Evolutionary conservation across 1,139 yeast species (phyloP).

Genomic region (Suhomyces chickasaworum): DNA sequence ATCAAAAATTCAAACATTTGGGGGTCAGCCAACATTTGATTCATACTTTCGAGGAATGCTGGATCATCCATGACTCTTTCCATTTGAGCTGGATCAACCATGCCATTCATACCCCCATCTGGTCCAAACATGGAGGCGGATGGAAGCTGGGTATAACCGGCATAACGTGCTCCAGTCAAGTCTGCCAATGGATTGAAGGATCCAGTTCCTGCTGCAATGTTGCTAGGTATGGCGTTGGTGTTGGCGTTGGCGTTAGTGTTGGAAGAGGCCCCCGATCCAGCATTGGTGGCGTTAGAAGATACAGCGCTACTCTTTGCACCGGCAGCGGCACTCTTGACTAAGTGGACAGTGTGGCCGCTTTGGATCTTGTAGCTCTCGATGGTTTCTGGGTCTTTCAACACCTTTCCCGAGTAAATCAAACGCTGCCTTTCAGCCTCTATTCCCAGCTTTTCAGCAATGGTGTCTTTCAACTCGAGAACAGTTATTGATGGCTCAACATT

Average conservation of each 20-base stretch:
- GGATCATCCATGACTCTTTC: slow-evolving; percentile 79
- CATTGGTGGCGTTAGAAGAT: slow-evolving; percentile 18
- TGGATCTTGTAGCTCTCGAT: slow-evolving; percentile 77
- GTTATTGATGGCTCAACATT: slow-evolving; percentile 55
- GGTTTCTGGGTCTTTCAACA: slow-evolving; percentile 80
- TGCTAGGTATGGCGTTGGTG: slow-evolving; percentile 56
- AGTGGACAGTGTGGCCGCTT: slow-evolving; percentile 82
- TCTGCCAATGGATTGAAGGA: slow-evolving; percentile 90
- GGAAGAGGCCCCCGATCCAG: slow-evolving; percentile 16
- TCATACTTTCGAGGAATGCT: slow-evolving; percentile 76
- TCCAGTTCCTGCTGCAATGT: slow-evolving; percentile 85
- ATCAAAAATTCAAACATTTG: slow-evolving; percentile 84
- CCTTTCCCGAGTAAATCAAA: slow-evolving; percentile 90
- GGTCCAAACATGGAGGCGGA: slow-evolving; percentile 90
- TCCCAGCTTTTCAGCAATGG: slow-evolving; percentile 58
- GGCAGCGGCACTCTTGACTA: slow-evolving; percentile 69
- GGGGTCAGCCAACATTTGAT: slow-evolving; percentile 74
- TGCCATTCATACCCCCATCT: slow-evolving; percentile 71
- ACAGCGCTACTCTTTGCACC: slow-evolving; percentile 17
- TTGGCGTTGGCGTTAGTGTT: slow-evolving; percentile 10
- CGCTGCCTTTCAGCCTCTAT: slow-evolving; percentile 79
- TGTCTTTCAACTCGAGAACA: slow-evolving; percentile 68
- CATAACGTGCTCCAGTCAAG: slow-evolving; percentile 92
- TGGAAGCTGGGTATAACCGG: slow-evolving; percentile 88
- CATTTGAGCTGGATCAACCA: slow-evolving; percentile 77